Evolutionary conservation across 805 yeast species (phyloP).

Genomic region (Zygotorulaspora chibaensis): DNA sequence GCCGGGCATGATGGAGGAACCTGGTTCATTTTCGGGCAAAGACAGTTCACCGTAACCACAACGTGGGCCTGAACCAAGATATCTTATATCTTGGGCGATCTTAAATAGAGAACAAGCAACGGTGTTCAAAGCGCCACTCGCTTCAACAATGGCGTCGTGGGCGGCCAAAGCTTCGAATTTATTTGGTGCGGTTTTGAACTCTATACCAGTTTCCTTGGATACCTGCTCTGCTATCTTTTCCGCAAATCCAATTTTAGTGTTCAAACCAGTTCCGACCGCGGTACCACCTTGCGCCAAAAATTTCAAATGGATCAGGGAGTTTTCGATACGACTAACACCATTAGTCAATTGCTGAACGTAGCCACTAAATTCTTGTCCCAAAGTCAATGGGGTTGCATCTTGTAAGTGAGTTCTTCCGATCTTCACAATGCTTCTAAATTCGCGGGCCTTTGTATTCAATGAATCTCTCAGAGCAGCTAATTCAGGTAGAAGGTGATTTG

Average conservation of each 20-base stretch:
- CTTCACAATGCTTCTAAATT: conserved; percentile 86
- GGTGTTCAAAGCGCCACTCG: conserved; percentile 95
- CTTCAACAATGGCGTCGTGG: conserved; percentile 97
- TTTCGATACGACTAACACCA: conserved; percentile 84
- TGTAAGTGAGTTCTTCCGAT: conserved; percentile 99
- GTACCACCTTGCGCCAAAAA: conserved; percentile 98
- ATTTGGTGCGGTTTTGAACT: conserved; percentile 93
- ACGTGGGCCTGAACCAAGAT: conserved; percentile 98
- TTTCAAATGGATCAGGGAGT: conserved; percentile 67
- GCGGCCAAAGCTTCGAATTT: conserved; percentile 99
- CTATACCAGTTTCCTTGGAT: conserved; percentile 78
- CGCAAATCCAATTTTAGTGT: conserved; percentile 89
- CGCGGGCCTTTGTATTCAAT: conserved; percentile 71
- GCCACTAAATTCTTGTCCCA: conserved; percentile 97
- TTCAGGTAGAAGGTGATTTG: conserved; percentile 71
- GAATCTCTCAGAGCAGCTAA: conserved; percentile 72
- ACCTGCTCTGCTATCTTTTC: conserved; percentile 83
- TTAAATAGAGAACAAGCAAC: conserved; percentile 90
- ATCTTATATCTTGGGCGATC: conserved; percentile 97
- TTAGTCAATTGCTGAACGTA: conserved; percentile 89
- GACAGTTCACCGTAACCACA: conserved; percentile 97
- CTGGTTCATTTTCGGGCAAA: conserved; percentile 98
- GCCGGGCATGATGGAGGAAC: conserved; percentile 99
- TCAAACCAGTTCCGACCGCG: conserved; percentile 98
- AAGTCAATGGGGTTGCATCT: conserved; percentile 96